Base-by-base conservation (phyloP, 139 green algal species). In the Volvox reticuliferus region DNA sequence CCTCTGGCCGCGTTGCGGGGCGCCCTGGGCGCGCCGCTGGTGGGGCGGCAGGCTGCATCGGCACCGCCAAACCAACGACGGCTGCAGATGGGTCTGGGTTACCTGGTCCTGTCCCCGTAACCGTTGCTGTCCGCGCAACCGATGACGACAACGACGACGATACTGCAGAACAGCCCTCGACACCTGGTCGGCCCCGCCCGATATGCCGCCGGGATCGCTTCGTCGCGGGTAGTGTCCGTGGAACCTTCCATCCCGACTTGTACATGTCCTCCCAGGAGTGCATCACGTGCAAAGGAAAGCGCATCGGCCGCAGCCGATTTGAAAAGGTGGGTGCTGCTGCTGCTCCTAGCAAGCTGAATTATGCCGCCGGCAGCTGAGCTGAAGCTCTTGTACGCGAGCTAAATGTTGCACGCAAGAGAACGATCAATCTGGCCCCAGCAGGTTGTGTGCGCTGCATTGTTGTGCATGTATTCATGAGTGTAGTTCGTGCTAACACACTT, bases 281-380 rank as follows among this genome's bases (percentile, higher is more conserved):
- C 84, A 82, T 89, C 37, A 79, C 61, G 69, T 55, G 35, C 36
- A 61, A 73, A 36, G 44, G 44, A 17, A 55, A 71, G 28, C 28
- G 50, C 37, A 71, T 89, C 44, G 44, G 84, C 36, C 68, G 84
- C 37, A 73, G 65, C 37, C 50, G 50, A 26, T 89, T 89, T 24
- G 84, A 89, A 28, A 55, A 61, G 84, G 84, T 89, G 65, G 65
- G 65, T 24, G 65, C 65, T 55, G 44, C 5, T 55, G 44, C 5
- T 55, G 44, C 5, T 55, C 5, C 44, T 55, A 14, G 44, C 44
- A 55, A n/a, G 44, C 44, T 55, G 44, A n/a, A 14, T 55, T 55
- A 9, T 55, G 44, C 44, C 9, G 44, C 44, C 5, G 44, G 5
- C 44, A 55, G 44, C 44, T 55, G 44, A 5, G 44, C 44, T 55